Evolutionary conservation across 805 yeast genomes (phyloP).

Genomic region (Saccharomyces paradoxus): DNA sequence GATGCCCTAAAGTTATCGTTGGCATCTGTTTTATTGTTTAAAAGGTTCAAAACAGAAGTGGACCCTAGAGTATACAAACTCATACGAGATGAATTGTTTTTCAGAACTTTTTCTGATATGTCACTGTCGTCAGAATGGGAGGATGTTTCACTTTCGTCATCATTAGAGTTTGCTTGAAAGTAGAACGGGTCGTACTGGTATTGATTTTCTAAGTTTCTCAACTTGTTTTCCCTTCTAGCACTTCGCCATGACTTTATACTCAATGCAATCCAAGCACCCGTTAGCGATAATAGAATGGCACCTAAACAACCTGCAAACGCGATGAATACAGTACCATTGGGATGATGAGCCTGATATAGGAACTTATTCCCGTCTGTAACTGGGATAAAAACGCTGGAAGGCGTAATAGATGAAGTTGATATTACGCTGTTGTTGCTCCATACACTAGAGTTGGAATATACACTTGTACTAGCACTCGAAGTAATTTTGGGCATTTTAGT

Average conservation of each 20-base stretch:
- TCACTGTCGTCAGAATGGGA: conserved; percentile 15
- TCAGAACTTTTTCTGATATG: conserved; percentile 19
- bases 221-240: conserved; percentile 23
- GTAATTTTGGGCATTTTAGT: neutral
- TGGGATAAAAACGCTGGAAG: conserved; percentile 18
- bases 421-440: neutral
- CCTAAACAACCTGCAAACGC: conserved; percentile 66
- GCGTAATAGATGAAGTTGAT: neutral
- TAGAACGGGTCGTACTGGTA: conserved; percentile 17
- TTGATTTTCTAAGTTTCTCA: conserved; percentile 11
- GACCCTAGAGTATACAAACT: conserved; percentile 30
- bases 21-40: conserved; percentile 9
- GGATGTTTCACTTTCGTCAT: neutral
- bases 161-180: neutral
- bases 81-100: conserved; percentile 15
- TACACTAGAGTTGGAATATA: neutral
- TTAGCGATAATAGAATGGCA: conserved; percentile 33
- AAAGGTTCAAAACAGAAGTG: conserved; percentile 23
- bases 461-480: neutral
- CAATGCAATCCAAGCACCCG: conserved; percentile 18
- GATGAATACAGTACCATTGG: conserved; percentile 70
- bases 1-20: conserved; percentile 32
- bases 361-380: conserved; percentile 43
- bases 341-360: conserved; percentile 39
- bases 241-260: conserved; percentile 23